A percentile compares a stretch with the other conserved stretches of the same genome.
Conservation (phyloP, 176 grass and related monocot species). For the Triticum aestivum region DNA sequence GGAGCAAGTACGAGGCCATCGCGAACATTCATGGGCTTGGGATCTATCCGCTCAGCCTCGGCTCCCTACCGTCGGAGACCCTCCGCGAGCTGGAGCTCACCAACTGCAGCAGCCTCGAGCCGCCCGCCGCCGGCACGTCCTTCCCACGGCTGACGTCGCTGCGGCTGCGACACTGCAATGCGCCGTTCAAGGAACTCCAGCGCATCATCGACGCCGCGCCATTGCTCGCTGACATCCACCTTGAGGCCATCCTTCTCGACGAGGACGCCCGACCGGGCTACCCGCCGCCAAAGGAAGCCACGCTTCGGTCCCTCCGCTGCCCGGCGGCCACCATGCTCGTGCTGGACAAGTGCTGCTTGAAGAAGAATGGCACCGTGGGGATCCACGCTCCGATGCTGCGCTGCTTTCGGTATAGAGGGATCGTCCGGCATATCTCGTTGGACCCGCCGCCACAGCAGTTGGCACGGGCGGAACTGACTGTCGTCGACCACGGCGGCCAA, state of each 20-base stretch:
- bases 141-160: not conserved
- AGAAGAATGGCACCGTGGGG: not conserved
- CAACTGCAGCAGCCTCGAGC: not conserved
- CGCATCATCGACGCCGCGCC: not conserved
- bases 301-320: not conserved
- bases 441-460: not conserved
- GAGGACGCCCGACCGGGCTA: not conserved
- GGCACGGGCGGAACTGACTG: too few species aligned
- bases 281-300: not conserved
- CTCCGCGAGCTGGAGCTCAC: not conserved
- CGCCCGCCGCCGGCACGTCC: not conserved
- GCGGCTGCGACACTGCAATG: not conserved
- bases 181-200: not conserved
- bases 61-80: not conserved
- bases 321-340: not conserved
- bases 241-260: not conserved
- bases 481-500: too few species aligned
- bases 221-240: not conserved
- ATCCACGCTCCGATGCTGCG: not conserved
- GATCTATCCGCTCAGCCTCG: not conserved
- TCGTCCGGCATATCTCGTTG: not conserved
- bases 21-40: not conserved
- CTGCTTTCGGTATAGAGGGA: not conserved
- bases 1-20: not conserved
- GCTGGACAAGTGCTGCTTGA: not conserved